These are phyloP conservation scores for Scheffersomyces lignosus DNA, from an alignment of 805 yeast genomes.

Conservation along the genomic window DNA sequence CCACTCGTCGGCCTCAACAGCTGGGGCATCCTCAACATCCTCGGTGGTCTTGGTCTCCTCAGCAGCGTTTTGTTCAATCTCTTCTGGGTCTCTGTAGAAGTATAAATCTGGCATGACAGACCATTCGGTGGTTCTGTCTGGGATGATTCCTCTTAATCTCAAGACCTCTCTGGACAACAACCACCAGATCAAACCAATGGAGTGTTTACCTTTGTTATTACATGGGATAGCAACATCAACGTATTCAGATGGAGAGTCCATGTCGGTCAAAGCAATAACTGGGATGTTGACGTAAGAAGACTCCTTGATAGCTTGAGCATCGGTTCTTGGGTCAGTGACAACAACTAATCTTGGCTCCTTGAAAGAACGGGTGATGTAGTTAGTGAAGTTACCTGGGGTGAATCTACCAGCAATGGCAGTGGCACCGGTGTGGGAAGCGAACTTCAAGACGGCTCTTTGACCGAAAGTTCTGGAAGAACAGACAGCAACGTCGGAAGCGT, in stretches of 20 bases:
- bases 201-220: constrained; percentile 99
- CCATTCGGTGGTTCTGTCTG: constrained; percentile 97
- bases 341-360: constrained; percentile 99
- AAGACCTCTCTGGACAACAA: constrained; percentile 98
- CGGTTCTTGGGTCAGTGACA: constrained; percentile 99
- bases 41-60: constrained; percentile 54
- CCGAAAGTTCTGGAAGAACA: constrained; percentile 99
- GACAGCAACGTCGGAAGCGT: constrained; percentile 97
- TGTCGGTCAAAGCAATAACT: constrained; percentile 97
- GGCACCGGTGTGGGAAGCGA: constrained; percentile 99
- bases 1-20: constrained; percentile 59
- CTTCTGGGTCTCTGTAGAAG: constrained; percentile 99
- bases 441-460: constrained; percentile 99
- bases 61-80: constrained; percentile 79
- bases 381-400: constrained; percentile 99
- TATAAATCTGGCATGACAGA: constrained; percentile 99
- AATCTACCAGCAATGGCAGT: constrained; percentile 99
- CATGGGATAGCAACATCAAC: constrained; percentile 99
- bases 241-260: constrained; percentile 98
- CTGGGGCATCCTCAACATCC: constrained; percentile 61
- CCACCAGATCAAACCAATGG: constrained; percentile 99
- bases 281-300: constrained; percentile 99
- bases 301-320: constrained; percentile 99
- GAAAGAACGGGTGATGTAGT: constrained; percentile 99
- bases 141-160: constrained; percentile 96